These are phyloP conservation scores for Eutrema heterophyllum DNA, from an alignment of 345 rosid genomes.

Conservation along the genomic window DNA sequence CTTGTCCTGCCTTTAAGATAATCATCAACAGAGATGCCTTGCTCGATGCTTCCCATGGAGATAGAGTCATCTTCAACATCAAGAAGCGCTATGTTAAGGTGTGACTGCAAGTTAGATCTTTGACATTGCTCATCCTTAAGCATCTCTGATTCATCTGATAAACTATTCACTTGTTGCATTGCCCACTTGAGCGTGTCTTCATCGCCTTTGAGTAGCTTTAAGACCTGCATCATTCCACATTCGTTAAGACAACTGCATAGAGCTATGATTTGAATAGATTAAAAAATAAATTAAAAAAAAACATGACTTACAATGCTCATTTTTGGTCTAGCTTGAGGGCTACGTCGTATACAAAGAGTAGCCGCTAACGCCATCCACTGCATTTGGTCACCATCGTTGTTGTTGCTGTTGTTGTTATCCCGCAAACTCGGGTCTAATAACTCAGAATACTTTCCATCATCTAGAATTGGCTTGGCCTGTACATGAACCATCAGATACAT, in stretches of 20 bases:
- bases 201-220: constrained; percentile 77
- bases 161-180: constrained; percentile 39
- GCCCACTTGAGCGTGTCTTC: constrained; percentile 57
- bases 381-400: constrained; percentile 38
- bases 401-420: neutral
- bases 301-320: constrained; percentile 57
- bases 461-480: constrained; percentile 84
- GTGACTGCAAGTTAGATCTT: constrained; percentile 63
- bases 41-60: constrained; percentile 68
- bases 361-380: constrained; percentile 87
- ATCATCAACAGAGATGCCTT: constrained; percentile 66
- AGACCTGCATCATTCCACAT: constrained; percentile 40
- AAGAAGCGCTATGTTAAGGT: constrained; percentile 71
- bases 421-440: constrained; percentile 58
- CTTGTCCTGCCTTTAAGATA: constrained; percentile 90
- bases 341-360: constrained; percentile 67
- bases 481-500: neutral
- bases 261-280: neutral
- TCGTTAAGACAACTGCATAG: neutral
- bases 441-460: constrained; percentile 51
- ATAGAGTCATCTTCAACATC: constrained; percentile 66
- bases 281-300: neutral
- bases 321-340: constrained; percentile 68
- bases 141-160: constrained; percentile 42
- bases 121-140: constrained; percentile 48